Evolutionary conservation across 2,329 filamentous ascomycete genomes (phyloP).

Genomic region (Orbilia blumenaviensis): DNA sequence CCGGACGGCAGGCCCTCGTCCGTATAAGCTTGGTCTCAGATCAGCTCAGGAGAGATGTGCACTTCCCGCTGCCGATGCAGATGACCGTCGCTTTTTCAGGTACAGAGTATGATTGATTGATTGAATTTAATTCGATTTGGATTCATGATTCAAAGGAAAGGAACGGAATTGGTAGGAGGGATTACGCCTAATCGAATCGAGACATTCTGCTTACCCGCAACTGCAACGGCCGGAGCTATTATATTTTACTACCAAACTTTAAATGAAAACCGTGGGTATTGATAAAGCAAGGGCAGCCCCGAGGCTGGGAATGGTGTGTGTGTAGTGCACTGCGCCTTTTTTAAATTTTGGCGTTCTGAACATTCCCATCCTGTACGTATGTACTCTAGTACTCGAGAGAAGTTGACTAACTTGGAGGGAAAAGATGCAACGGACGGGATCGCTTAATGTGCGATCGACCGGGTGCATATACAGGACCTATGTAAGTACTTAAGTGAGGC

Average conservation of each 20-base stretch:
- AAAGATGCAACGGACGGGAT: conserved; percentile 53
- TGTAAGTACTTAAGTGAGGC: no score
- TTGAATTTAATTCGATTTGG: neutral
- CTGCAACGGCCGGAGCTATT: conserved; percentile 29
- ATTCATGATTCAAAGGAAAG: neutral
- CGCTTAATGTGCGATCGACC: conserved; percentile 55
- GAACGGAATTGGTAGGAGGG: neutral
- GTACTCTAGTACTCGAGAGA: no score
- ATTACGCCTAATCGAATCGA: conserved; percentile 42
- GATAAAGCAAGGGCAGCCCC: conserved; percentile 33
- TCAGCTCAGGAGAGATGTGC: conserved; percentile 45
- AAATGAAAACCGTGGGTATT: neutral
- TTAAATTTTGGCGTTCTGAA: conserved; percentile 13
- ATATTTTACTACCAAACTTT: neutral
- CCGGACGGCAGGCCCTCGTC: conserved; percentile 33
- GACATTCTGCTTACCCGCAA: neutral
- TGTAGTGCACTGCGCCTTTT: conserved; percentile 27
- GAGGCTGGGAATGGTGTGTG: conserved; percentile 12
- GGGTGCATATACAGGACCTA: conserved; percentile 53
- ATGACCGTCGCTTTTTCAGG: conserved; percentile 26
- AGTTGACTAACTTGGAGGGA: no score
- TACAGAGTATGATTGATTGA: conserved; percentile 2
- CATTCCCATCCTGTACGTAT: neutral
- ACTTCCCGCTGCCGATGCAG: conserved; percentile 47
- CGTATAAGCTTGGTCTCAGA: conserved; percentile 45